These are phyloP conservation scores for Didymellaceae sp. DNA, from an alignment of 2,329 filamentous ascomycete genomes.

Conservation along the genomic window DNA sequence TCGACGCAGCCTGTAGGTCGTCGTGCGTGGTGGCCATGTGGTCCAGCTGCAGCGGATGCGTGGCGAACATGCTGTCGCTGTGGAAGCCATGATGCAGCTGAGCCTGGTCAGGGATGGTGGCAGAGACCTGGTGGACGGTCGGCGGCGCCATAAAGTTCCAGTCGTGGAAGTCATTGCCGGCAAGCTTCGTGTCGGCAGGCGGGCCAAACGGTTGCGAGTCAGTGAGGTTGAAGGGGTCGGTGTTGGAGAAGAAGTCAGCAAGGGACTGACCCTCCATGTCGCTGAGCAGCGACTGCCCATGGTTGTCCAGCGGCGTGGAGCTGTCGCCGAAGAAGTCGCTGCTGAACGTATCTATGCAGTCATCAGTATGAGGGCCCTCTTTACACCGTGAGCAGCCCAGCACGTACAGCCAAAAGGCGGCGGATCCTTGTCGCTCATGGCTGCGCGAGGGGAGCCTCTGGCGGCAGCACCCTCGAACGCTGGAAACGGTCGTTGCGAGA, in stretches of 20 bases:
- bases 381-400: not conserved
- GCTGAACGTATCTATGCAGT: slow-evolving; percentile 38
- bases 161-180: slow-evolving; percentile 32
- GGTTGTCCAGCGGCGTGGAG: slow-evolving; percentile 22
- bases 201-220: slow-evolving; percentile 23
- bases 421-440: slow-evolving; percentile 45
- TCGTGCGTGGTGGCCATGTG: slow-evolving; percentile 37
- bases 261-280: slow-evolving; percentile 41
- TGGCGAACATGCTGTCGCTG: slow-evolving; percentile 28
- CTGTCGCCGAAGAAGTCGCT: slow-evolving; percentile 31
- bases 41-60: slow-evolving; percentile 11
- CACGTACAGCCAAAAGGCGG: slow-evolving; percentile 45
- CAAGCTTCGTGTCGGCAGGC: slow-evolving; percentile 30
- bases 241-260: slow-evolving; percentile 43
- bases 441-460: slow-evolving; percentile 32
- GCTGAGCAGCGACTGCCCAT: slow-evolving; percentile 39
- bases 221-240: slow-evolving; percentile 35
- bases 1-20: slow-evolving; percentile 42
- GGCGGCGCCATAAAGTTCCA: slow-evolving; percentile 42
- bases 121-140: slow-evolving; percentile 43
- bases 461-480: slow-evolving; percentile 34
- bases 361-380: no score
- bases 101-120: slow-evolving; percentile 44
- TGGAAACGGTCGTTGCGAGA: slow-evolving; percentile 31
- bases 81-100: slow-evolving; percentile 38